These are phyloP conservation scores for Ophiorrhiza pumila DNA, from an alignment of 257 asterid genomes.

Conservation along the genomic window DNA sequence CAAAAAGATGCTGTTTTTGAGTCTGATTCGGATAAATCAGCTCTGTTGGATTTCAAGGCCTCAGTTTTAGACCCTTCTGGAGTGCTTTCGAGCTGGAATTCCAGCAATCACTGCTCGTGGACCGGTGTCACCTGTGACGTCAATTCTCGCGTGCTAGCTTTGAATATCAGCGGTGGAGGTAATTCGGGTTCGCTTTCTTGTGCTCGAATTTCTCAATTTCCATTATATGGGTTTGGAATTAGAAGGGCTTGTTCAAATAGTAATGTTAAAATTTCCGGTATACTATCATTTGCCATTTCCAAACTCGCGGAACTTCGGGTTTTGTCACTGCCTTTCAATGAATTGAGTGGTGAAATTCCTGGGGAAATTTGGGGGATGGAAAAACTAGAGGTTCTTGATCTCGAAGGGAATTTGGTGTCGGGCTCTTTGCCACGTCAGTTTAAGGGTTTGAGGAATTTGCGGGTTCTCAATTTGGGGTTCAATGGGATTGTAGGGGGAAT, in stretches of 20 bases:
- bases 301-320: conserved; percentile 59
- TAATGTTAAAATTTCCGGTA: conserved; percentile 46
- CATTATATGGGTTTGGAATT: conserved; percentile 74
- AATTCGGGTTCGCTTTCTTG: conserved; percentile 53
- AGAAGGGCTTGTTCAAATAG: conserved; percentile 53
- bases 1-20: conserved; percentile 33
- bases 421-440: conserved; percentile 56
- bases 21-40: conserved; percentile 72
- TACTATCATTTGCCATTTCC: conserved; percentile 49
- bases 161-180: conserved; percentile 82
- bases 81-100: conserved; percentile 62
- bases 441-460: conserved; percentile 57
- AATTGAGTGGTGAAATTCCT: conserved; percentile 71
- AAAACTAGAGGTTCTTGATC: conserved; percentile 88
- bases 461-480: conserved; percentile 75
- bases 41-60: conserved; percentile 71
- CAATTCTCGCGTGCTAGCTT: conserved; percentile 60
- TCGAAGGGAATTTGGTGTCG: conserved; percentile 71
- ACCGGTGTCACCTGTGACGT: conserved; percentile 67
- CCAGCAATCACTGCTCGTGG: conserved; percentile 67
- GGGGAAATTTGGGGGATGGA: conserved; percentile 71
- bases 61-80: conserved; percentile 64
- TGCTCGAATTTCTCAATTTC: conserved; percentile 69
- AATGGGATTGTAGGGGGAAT: conserved; percentile 58
- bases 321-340: conserved; percentile 76